A percentile compares a stretch with the other conserved stretches of the same genome.
These are phyloP conservation scores for Aspergillus sp. DNA, from an alignment of 2,329 filamentous ascomycete genomes.

Conservation along the genomic window DNA sequence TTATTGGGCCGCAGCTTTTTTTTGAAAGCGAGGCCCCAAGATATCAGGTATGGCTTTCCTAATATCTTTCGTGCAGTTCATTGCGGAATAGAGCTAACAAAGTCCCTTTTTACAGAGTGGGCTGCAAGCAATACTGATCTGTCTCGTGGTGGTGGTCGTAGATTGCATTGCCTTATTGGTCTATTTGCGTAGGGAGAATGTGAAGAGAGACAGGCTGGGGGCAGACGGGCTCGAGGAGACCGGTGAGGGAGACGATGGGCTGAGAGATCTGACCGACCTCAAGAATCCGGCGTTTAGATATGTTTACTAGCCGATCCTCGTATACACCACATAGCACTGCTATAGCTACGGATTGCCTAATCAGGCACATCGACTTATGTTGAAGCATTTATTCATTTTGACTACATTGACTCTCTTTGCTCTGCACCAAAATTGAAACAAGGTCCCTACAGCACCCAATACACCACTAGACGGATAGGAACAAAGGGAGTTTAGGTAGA, in stretches of 20 bases:
- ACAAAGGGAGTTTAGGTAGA: too few species aligned
- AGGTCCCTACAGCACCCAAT: too few species aligned
- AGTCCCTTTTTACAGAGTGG: background rate
- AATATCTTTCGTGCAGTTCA: background rate
- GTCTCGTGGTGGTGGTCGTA: conserved; percentile 5
- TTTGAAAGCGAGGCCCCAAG: conserved; percentile 45
- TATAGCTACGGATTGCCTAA: too few species aligned
- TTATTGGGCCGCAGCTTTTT: conserved; percentile 52
- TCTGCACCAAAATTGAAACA: too few species aligned
- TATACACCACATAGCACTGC: too few species aligned
- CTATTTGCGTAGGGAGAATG: conserved; percentile 17
- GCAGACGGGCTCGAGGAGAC: background rate
- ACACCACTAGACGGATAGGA: too few species aligned
- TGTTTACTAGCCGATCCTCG: background rate
- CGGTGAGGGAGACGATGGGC: background rate
- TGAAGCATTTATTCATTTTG: too few species aligned
- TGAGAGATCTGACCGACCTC: background rate
- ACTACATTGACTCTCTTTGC: too few species aligned
- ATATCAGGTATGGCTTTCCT: conserved; percentile 28
- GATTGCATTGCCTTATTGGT: background rate
- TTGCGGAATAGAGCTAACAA: background rate
- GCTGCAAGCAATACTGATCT: conserved; percentile 1
- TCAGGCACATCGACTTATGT: too few species aligned
- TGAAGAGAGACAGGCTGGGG: background rate
- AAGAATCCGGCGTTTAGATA: background rate